These are phyloP conservation scores for Monosporascus ibericus DNA, from an alignment of 2,329 filamentous ascomycete genomes.

Conservation along the genomic window DNA sequence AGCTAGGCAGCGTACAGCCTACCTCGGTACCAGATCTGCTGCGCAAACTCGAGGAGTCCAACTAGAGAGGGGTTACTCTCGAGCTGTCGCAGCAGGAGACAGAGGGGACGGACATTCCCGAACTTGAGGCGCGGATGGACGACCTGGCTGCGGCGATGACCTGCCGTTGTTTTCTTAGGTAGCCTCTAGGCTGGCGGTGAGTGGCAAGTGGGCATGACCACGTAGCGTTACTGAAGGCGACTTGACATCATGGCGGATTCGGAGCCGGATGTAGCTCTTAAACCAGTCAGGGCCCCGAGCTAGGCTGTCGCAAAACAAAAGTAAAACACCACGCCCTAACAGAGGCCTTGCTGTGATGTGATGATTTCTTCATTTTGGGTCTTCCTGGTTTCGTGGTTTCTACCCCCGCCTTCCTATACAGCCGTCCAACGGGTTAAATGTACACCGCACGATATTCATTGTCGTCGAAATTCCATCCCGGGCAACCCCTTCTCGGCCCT, in stretches of 20 bases:
- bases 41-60: constrained; percentile 51
- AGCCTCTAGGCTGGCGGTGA: not conserved
- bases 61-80: constrained; percentile 25
- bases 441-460: no score
- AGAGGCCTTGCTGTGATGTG: not conserved
- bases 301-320: not conserved
- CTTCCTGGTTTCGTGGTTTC: not conserved
- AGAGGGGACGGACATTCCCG: not conserved
- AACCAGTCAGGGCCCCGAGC: not conserved
- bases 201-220: no score
- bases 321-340: not conserved
- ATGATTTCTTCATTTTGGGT: not conserved
- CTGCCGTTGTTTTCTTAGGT: not conserved
- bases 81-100: not conserved
- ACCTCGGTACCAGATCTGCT: constrained; percentile 69
- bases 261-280: no score
- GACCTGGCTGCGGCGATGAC: not conserved
- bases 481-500: not conserved
- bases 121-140: not conserved
- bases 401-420: not conserved
- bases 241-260: no score
- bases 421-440: not conserved
- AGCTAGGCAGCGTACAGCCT: constrained; percentile 80
- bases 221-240: no score
- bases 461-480: no score